Evolutionary conservation across 805 yeast genomes (phyloP).

Genomic region (Saccharomyces mikatae): DNA sequence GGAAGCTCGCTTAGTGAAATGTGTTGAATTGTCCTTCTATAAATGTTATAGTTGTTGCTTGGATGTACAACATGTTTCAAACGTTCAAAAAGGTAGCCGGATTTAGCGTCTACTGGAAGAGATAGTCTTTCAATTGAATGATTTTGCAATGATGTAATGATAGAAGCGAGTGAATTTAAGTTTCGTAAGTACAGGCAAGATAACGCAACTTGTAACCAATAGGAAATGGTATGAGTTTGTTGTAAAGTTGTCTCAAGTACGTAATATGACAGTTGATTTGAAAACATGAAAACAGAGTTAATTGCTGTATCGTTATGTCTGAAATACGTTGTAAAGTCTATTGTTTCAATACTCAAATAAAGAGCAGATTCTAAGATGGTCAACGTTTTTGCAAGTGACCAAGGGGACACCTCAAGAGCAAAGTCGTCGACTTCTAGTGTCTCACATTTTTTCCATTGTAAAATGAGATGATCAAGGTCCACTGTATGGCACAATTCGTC

Average conservation of each 20-base stretch:
- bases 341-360: conserved; percentile 54
- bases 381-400: conserved; percentile 70
- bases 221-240: conserved; percentile 39
- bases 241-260: conserved; percentile 62
- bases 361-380: conserved; percentile 64
- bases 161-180: conserved; percentile 71
- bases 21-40: conserved; percentile 54
- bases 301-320: conserved; percentile 56
- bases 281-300: conserved; percentile 52
- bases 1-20: conserved; percentile 42
- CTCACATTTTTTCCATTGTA: conserved; percentile 2
- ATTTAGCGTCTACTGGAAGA: conserved; percentile 48
- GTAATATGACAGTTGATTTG: conserved; percentile 64
- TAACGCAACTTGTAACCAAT: conserved; percentile 67
- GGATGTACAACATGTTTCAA: conserved; percentile 66
- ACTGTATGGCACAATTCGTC: conserved; percentile 1
- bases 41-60: conserved; percentile 60
- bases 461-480: conserved; percentile 13
- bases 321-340: conserved; percentile 57
- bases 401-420: conserved; percentile 46
- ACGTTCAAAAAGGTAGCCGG: conserved; percentile 53
- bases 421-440: background rate
- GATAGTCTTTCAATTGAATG: conserved; percentile 57
- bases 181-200: conserved; percentile 67
- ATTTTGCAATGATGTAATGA: conserved; percentile 68